These are phyloP conservation scores for Ogataea sp. DNA, from an alignment of 805 yeast species.

Conservation along the genomic window DNA sequence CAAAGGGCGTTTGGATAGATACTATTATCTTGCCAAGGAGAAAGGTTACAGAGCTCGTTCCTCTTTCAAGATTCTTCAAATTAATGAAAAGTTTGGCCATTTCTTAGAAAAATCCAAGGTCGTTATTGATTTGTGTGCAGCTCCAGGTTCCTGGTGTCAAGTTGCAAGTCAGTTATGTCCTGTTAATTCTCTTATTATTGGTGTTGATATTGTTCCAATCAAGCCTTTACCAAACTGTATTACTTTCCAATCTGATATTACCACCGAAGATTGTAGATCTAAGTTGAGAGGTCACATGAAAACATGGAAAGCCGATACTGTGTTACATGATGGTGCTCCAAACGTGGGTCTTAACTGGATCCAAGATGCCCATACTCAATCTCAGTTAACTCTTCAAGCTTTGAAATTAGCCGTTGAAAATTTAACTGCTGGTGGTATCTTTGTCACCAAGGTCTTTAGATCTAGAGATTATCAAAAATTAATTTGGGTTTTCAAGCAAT, in stretches of 20 bases:
- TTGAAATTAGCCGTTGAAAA: conserved; percentile 91
- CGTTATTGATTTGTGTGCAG: conserved; percentile 96
- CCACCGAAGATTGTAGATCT: conserved; percentile 96
- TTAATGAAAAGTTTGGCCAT: conserved; percentile 94
- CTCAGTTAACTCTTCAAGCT: conserved; percentile 91
- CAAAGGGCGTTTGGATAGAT: conserved; percentile 98
- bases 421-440: conserved; percentile 84
- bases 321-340: conserved; percentile 99
- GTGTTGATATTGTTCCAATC: conserved; percentile 98
- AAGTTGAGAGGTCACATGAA: conserved; percentile 92
- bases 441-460: conserved; percentile 93
- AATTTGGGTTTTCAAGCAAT: conserved; percentile 95
- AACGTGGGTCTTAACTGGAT: conserved; percentile 99
- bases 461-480: conserved; percentile 97
- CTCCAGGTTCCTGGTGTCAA: conserved; percentile 99
- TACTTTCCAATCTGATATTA: conserved; percentile 93
- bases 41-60: conserved; percentile 99
- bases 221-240: conserved; percentile 93
- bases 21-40: conserved; percentile 93
- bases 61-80: conserved; percentile 88
- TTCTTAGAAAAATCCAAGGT: conserved; percentile 91
- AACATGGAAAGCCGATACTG: conserved; percentile 98
- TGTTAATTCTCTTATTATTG: conserved; percentile 84
- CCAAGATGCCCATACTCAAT: conserved; percentile 98
- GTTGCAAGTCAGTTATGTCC: conserved; percentile 95